Percentiles rank a stretch among this genome's conserved stretches.
These are phyloP conservation scores for Neurospora sp. DNA, from an alignment of 2,329 filamentous ascomycete species.

Conservation along the genomic window DNA sequence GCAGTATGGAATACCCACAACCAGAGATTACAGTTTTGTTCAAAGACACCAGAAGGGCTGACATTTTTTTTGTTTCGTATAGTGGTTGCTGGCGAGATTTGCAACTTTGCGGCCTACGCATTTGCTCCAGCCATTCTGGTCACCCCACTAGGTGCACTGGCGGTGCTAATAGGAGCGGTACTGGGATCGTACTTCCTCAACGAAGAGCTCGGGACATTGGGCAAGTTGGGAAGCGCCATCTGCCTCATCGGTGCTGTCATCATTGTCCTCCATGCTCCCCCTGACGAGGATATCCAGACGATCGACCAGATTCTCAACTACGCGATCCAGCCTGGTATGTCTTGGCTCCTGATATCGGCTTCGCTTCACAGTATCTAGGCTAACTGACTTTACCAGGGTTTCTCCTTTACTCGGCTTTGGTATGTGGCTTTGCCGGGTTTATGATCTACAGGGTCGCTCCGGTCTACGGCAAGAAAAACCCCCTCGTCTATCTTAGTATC, in stretches of 20 bases:
- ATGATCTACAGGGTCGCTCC: constrained; percentile 97
- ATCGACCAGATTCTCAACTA: constrained; percentile 88
- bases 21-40: not conserved
- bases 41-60: constrained; percentile 4
- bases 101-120: constrained; percentile 96
- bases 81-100: constrained; percentile 90
- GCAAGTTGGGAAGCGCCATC: constrained; percentile 90
- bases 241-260: constrained; percentile 94
- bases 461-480: constrained; percentile 85
- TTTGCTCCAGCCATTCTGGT: constrained; percentile 98
- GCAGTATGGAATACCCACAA: constrained; percentile 49
- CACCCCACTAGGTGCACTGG: constrained; percentile 85
- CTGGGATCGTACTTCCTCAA: constrained; percentile 89
- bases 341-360: not conserved
- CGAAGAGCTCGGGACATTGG: constrained; percentile 81
- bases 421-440: constrained; percentile 73
- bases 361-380: constrained; percentile 2
- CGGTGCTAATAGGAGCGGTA: constrained; percentile 89
- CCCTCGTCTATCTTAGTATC: constrained; percentile 92
- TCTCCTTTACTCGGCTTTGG: constrained; percentile 71
- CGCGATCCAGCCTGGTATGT: constrained; percentile 79
- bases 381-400: constrained; percentile 52
- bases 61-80: constrained; percentile 10
- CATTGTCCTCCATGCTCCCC: constrained; percentile 92
- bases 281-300: constrained; percentile 82